Evolutionary conservation across 495 filamentous ascomycete species (phyloP).

Genomic region (Achaetomiella virescens): DNA sequence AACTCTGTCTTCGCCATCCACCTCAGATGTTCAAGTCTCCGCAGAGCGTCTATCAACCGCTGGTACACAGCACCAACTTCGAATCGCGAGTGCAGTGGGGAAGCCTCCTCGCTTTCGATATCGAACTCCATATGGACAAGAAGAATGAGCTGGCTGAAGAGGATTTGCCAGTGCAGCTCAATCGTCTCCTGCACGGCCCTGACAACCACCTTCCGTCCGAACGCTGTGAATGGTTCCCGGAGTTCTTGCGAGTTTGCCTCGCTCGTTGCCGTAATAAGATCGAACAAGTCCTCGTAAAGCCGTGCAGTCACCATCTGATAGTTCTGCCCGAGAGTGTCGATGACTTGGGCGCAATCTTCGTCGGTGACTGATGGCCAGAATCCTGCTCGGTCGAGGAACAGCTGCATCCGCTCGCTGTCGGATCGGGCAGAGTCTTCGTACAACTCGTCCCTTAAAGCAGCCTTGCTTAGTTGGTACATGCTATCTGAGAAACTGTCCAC

Average conservation of each 20-base stretch:
- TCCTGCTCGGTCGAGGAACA: constrained; percentile 63
- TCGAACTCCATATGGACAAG: constrained; percentile 78
- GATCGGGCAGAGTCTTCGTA: constrained; percentile 60
- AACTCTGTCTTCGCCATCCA: constrained; percentile 68
- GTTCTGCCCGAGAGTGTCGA: constrained; percentile 51
- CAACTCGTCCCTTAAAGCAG: constrained; percentile 60
- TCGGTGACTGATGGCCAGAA: constrained; percentile 69
- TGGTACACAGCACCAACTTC: constrained; percentile 62
- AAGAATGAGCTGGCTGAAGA: constrained; percentile 77
- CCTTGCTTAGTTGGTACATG: constrained; percentile 53
- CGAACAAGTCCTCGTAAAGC: constrained; percentile 44
- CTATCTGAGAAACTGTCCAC: constrained; percentile 54
- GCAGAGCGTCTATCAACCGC: constrained; percentile 58
- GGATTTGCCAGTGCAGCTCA: constrained; percentile 57
- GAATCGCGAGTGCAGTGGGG: constrained; percentile 50
- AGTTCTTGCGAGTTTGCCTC: constrained; percentile 35
- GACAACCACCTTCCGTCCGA: constrained; percentile 67
- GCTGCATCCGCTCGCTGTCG: constrained; percentile 60
- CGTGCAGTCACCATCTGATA: constrained; percentile 49
- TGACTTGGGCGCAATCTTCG: constrained; percentile 52
- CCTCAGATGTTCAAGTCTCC: constrained; percentile 66
- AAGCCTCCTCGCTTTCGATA: constrained; percentile 58
- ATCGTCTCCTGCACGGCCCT: constrained; percentile 74
- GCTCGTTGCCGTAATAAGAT: constrained; percentile 34
- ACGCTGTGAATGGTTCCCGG: constrained; percentile 50